Evolutionary conservation across 1,139 yeast species (phyloP).

Genomic region (Zygoascus meyerae): DNA sequence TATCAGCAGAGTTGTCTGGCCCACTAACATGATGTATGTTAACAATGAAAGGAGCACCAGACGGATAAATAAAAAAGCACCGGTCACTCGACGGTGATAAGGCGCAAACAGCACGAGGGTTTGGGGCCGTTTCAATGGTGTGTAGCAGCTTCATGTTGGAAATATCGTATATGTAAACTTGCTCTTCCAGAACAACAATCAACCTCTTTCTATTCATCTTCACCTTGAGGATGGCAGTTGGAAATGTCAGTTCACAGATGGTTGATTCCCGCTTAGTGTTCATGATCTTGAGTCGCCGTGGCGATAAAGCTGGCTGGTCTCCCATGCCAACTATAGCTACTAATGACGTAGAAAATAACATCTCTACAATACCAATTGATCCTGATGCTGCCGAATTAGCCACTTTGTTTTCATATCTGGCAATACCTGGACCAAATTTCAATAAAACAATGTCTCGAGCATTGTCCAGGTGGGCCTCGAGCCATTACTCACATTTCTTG

Average conservation of each 20-base stretch:
- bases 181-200: conserved; percentile 74
- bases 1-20: conserved; percentile 10
- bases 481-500: conserved; percentile 37
- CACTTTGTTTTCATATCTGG: neutral
- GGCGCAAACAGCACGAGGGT: conserved; percentile 49
- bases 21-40: conserved; percentile 7
- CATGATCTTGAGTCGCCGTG: conserved; percentile 71
- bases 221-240: conserved; percentile 72
- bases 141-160: conserved; percentile 81
- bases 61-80: conserved; percentile 79
- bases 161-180: conserved; percentile 84
- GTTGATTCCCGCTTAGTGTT: conserved; percentile 68
- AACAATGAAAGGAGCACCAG: conserved; percentile 44
- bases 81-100: conserved; percentile 60
- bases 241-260: conserved; percentile 85
- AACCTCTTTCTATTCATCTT: conserved; percentile 69
- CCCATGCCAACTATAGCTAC: conserved; percentile 86
- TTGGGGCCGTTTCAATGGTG: conserved; percentile 80
- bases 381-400: conserved; percentile 29
- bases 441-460: too few relatives aligned
- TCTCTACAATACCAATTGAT: conserved; percentile 59
- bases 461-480: neutral
- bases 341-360: conserved; percentile 85
- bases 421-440: too few relatives aligned
- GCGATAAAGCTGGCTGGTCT: conserved; percentile 72